A percentile compares a stretch with the other conserved stretches of the same genome.
These are phyloP conservation scores for Didymella keratinophila DNA, from an alignment of 2,329 filamentous ascomycete species.

Conservation along the genomic window DNA sequence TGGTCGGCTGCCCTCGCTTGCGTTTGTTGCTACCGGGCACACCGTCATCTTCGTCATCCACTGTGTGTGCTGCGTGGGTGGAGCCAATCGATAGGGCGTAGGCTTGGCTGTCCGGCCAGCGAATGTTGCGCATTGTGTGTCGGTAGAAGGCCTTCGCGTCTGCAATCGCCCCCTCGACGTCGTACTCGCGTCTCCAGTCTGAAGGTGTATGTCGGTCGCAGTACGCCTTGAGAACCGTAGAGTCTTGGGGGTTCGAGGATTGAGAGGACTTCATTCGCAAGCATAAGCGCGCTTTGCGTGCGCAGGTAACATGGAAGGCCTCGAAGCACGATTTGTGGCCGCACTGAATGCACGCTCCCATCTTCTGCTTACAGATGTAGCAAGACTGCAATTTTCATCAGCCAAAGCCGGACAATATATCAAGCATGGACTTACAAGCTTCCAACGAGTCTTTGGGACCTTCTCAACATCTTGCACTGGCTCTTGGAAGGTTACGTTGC, in stretches of 20 bases:
- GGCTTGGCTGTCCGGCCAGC: conserved; percentile 91
- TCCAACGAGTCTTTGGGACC: conserved; percentile 94
- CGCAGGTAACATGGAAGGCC: conserved; percentile 97
- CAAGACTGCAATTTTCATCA: conserved; percentile 63
- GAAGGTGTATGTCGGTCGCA: conserved; percentile 93
- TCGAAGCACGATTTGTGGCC: conserved; percentile 97
- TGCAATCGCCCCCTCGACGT: conserved; percentile 78
- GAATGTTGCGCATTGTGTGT: conserved; percentile 83
- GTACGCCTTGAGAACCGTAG: conserved; percentile 87
- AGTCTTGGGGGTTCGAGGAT: conserved; percentile 77
- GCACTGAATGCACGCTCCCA: conserved; percentile 98
- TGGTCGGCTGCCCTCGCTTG: conserved; percentile 62
- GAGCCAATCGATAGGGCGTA: conserved; percentile 83
- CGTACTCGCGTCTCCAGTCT: conserved; percentile 87
- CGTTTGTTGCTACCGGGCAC: conserved; percentile 66
- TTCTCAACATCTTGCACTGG: conserved; percentile 98
- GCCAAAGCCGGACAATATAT: background rate
- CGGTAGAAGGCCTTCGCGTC: conserved; percentile 91
- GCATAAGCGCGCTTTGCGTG: conserved; percentile 83
- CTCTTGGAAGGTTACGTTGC: conserved; percentile 97
- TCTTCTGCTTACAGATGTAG: conserved; percentile 96
- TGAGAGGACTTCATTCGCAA: conserved; percentile 96
- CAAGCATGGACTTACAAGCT: conserved; percentile 60
- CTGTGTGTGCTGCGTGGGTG: conserved; percentile 64
- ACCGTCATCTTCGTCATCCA: conserved; percentile 58